Evolutionary conservation across 352 stramenopile species (phyloP).

Genomic region (Phytophthora syringae): DNA sequence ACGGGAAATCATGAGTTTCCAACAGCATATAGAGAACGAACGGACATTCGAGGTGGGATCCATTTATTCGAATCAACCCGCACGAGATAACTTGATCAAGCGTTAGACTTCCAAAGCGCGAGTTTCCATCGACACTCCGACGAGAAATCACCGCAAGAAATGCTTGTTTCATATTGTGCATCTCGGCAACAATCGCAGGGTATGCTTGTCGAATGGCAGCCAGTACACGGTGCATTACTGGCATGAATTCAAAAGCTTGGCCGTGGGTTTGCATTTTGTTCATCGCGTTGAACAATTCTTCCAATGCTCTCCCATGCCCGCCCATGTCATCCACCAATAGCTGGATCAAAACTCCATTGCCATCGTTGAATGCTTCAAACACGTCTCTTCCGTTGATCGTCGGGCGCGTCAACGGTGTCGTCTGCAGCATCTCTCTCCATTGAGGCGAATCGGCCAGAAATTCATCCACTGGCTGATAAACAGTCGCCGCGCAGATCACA

Average conservation of each 20-base stretch:
- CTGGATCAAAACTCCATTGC: constrained; percentile 9
- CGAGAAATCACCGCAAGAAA: constrained; percentile 29
- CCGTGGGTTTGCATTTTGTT: neutral
- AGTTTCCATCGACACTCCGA: constrained; percentile 6
- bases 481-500: constrained; percentile 17
- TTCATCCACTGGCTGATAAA: constrained; percentile 24
- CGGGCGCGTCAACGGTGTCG: constrained; percentile 1
- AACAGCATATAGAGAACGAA: constrained; percentile 10
- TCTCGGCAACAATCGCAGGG: constrained; percentile 19
- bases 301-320: constrained; percentile 24
- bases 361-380: constrained; percentile 4
- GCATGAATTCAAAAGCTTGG: constrained; percentile 20
- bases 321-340: constrained; percentile 32
- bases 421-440: constrained; percentile 4
- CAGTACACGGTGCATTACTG: constrained; percentile 10
- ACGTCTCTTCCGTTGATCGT: constrained; percentile 10
- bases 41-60: neutral
- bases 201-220: constrained; percentile 6
- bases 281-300: constrained; percentile 26
- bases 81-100: constrained; percentile 4
- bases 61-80: neutral
- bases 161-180: neutral
- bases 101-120: neutral
- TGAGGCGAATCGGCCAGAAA: constrained; percentile 18
- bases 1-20: neutral